Percentiles rank a stretch among this genome's conserved stretches.
Evolutionary conservation across 1,139 yeast genomes (phyloP).

Genomic region (Suhomyces chickasaworum): DNA sequence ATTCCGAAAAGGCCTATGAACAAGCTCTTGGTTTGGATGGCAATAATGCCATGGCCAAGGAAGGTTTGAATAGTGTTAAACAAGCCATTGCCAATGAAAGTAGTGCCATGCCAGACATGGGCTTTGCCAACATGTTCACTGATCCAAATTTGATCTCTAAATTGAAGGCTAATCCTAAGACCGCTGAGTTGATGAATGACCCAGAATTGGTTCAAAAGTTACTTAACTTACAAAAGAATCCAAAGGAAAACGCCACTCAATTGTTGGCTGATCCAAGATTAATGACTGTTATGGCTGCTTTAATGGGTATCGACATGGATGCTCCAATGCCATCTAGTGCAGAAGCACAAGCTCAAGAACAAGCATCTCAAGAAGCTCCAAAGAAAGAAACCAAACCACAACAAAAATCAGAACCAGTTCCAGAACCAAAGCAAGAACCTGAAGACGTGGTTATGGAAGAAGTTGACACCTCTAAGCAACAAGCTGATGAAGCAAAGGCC

Average conservation of each 20-base stretch:
- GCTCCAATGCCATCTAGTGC: constrained; percentile 38
- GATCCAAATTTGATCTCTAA: constrained; percentile 81
- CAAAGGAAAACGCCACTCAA: constrained; percentile 67
- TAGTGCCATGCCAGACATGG: constrained; percentile 64
- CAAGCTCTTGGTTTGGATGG: constrained; percentile 86
- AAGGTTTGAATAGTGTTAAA: constrained; percentile 73
- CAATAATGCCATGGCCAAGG: constrained; percentile 80
- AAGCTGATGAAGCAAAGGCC: constrained; percentile 80
- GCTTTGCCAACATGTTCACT: constrained; percentile 72
- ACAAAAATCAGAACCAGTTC: constrained; percentile 14
- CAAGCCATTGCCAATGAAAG: constrained; percentile 48
- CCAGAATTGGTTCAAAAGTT: constrained; percentile 80
- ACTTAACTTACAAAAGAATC: constrained; percentile 65
- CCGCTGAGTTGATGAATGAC: constrained; percentile 83
- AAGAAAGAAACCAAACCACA: constrained; percentile 2
- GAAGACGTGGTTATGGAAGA: constrained; percentile 42
- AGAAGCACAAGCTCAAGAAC: constrained; percentile 1
- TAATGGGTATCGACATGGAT: constrained; percentile 80
- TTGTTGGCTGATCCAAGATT: constrained; percentile 79
- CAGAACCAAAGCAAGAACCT: constrained; percentile 21
- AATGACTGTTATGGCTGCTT: constrained; percentile 84
- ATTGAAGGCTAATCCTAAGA: constrained; percentile 81
- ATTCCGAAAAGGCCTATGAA: constrained; percentile 67
- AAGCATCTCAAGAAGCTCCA: constrained; percentile 18
- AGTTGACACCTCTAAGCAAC: constrained; percentile 36